Percentiles rank a stretch among this genome's conserved stretches.
phyloP scores from a whole-genome alignment of 352 stramenopile species.

The Globisporangium splendens region DNA sequence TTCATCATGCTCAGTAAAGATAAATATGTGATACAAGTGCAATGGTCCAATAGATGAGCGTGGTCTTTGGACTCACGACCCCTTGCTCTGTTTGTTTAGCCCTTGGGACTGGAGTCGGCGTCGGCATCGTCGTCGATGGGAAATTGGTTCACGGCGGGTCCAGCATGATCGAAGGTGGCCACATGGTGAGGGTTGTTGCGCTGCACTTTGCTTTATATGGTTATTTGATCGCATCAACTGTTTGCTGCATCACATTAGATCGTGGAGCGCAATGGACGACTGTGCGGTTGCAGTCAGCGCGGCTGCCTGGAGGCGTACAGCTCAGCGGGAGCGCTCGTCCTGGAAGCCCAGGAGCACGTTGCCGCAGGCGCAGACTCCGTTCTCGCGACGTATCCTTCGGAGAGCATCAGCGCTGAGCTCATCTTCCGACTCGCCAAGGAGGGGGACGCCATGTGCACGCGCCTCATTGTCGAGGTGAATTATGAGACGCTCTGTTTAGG shows the following conservation, averaged over 20 bases:
- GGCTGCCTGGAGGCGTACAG: constrained; percentile 80
- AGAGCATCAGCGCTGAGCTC: constrained; percentile 65
- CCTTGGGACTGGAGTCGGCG: constrained; percentile 72
- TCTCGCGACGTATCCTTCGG: constrained; percentile 32
- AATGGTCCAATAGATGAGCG: not conserved
- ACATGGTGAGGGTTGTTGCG: constrained; percentile 45
- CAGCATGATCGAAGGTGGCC: constrained; percentile 73
- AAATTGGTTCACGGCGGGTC: constrained; percentile 63
- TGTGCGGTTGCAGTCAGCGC: constrained; percentile 68
- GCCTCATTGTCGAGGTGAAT: constrained; percentile 63
- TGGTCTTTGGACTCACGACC: not conserved
- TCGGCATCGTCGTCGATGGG: constrained; percentile 59
- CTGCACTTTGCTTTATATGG: not conserved
- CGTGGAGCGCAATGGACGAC: constrained; percentile 73
- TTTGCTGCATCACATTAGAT: constrained; percentile 39
- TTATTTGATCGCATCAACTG: no score
- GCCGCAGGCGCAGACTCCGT: constrained; percentile 52
- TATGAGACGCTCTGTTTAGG: no score
- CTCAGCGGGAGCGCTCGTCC: constrained; percentile 62
- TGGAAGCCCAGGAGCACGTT: constrained; percentile 60
- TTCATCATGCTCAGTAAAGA: constrained; percentile 85
- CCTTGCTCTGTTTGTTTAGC: constrained; percentile 23
- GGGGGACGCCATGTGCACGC: constrained; percentile 64
- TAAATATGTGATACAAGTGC: not conserved
- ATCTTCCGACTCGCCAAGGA: constrained; percentile 68